Evolutionary conservation across 306 rosid genomes (phyloP).

Genomic region (Cotoneaster glaucophyllus): DNA sequence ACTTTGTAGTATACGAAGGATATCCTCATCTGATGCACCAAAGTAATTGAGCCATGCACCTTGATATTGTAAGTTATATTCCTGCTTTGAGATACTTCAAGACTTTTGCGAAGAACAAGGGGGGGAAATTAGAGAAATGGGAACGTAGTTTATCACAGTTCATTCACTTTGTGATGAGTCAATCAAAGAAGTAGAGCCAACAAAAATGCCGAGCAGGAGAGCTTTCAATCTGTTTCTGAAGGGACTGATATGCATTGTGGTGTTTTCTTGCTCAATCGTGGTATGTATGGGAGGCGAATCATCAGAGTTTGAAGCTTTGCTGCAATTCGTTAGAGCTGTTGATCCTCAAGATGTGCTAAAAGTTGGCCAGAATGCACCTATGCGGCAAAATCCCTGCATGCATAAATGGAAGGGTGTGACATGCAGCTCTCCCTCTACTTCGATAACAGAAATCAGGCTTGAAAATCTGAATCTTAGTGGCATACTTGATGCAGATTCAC

Average conservation of each 20-base stretch:
- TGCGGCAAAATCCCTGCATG: constrained; percentile 4
- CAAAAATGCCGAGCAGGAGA: constrained; percentile 21
- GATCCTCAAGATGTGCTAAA: constrained; percentile 24
- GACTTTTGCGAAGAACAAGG: neutral
- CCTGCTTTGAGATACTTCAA: neutral
- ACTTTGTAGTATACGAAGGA: constrained; percentile 20
- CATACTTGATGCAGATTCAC: constrained; percentile 27
- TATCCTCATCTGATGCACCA: constrained; percentile 26
- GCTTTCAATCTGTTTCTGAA: constrained; percentile 14
- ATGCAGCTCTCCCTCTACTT: constrained; percentile 13
- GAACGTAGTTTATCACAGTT: neutral
- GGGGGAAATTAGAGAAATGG: neutral
- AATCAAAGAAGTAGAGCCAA: neutral
- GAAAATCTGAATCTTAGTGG: constrained; percentile 31
- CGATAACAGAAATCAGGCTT: constrained; percentile 32
- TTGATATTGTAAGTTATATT: neutral
- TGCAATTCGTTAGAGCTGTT: constrained; percentile 25
- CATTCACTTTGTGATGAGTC: constrained; percentile 6
- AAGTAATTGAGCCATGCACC: constrained; percentile 1
- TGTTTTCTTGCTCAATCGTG: neutral
- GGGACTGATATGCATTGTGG: constrained; percentile 11
- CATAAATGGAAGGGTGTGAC: constrained; percentile 24
- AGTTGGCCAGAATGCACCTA: neutral
- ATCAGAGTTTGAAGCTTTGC: constrained; percentile 24
- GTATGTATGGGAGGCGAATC: constrained; percentile 7